phyloP scores from a whole-genome alignment of 306 rosid genomes.

The Luffa acutangula region DNA sequence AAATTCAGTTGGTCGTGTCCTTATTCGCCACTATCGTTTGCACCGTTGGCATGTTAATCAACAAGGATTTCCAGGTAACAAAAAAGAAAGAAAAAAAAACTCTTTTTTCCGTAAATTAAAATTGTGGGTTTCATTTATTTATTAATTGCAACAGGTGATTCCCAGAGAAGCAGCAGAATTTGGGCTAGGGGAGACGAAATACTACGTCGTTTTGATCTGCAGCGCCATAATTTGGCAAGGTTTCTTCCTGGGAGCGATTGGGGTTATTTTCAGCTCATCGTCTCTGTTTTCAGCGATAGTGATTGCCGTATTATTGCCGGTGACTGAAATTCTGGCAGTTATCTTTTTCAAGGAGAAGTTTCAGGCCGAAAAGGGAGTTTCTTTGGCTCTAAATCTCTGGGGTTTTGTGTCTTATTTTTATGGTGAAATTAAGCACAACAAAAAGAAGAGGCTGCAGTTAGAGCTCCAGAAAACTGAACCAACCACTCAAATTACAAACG shows the following conservation, averaged over 20 bases:
- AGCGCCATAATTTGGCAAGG: constrained; percentile 62
- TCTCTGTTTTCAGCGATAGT: constrained; percentile 54
- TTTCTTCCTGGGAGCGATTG: constrained; percentile 72
- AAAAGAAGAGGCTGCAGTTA: not conserved
- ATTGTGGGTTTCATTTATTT: not conserved
- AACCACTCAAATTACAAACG: constrained; percentile 4
- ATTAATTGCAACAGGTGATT: constrained; percentile 30
- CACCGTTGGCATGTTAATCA: constrained; percentile 55
- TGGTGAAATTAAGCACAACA: constrained; percentile 41
- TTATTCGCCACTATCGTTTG: constrained; percentile 60
- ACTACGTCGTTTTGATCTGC: constrained; percentile 39
- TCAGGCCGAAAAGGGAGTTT: constrained; percentile 44
- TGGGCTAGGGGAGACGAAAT: constrained; percentile 39
- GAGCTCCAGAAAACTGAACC: not conserved
- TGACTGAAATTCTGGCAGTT: constrained; percentile 51
- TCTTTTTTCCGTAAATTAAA: too few relatives aligned
- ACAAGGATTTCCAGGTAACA: constrained; percentile 68
- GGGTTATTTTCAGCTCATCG: constrained; percentile 61
- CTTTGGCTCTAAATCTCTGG: constrained; percentile 56
- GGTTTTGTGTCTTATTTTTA: constrained; percentile 60
- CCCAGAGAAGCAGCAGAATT: constrained; percentile 53
- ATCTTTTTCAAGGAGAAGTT: constrained; percentile 51
- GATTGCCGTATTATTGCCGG: constrained; percentile 46
- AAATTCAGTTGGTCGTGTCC: constrained; percentile 62
- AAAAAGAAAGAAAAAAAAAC: too few relatives aligned